These are phyloP conservation scores for Paraconiothyrium sp. DNA, from an alignment of 2,329 filamentous ascomycete genomes.

Conservation along the genomic window DNA sequence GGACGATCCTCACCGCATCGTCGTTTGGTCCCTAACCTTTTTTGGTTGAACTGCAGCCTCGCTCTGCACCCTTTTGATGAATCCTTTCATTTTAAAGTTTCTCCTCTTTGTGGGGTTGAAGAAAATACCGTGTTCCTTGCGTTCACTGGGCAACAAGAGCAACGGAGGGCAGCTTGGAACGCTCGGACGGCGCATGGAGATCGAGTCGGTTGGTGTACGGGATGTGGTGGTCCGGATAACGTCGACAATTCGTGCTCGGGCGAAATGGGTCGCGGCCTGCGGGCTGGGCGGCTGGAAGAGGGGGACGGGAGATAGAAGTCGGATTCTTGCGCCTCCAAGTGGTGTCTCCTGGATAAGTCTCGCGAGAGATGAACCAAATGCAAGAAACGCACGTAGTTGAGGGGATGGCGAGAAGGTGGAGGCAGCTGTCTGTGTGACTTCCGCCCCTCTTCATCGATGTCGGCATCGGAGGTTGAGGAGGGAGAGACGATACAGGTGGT, in stretches of 20 bases:
- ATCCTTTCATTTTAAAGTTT: neutral
- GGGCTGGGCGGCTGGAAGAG: conserved; percentile 40
- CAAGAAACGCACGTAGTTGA: conserved; percentile 42
- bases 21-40: neutral
- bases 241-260: conserved; percentile 15
- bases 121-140: conserved; percentile 13
- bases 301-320: conserved; percentile 46
- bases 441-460: too few species aligned
- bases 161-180: neutral
- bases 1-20: neutral
- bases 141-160: conserved; percentile 6
- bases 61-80: neutral
- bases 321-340: conserved; percentile 50
- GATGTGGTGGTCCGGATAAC: conserved; percentile 15
- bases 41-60: neutral
- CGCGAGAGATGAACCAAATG: conserved; percentile 45
- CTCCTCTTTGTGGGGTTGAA: too few species aligned
- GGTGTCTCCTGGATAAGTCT: conserved; percentile 48
- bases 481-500: too few species aligned
- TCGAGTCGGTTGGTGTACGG: neutral
- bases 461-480: too few species aligned
- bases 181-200: neutral
- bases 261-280: conserved; percentile 24
- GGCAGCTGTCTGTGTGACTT: too few species aligned
- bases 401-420: too few species aligned